A percentile compares a stretch with the other conserved stretches of the same genome.
phyloP scores from a whole-genome alignment of 768 basidiomycete species.

The Pleurotus tuber-regium region DNA sequence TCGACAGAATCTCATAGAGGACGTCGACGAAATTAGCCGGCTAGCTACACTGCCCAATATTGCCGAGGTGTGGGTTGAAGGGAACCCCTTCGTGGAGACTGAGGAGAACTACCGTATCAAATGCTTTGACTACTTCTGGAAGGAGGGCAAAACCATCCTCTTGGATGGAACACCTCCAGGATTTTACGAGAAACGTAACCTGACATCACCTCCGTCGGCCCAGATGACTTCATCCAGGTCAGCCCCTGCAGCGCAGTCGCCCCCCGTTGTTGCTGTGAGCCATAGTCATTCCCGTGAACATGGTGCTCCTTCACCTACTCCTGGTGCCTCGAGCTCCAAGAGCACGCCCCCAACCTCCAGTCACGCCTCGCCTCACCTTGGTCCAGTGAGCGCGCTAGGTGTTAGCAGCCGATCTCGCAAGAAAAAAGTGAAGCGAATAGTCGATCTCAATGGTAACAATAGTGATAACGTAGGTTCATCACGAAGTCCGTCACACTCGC shows the following conservation, averaged over 20 bases:
- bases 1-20: constrained; percentile 74
- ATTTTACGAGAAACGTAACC: constrained; percentile 66
- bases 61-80: constrained; percentile 76
- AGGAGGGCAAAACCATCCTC: constrained; percentile 75
- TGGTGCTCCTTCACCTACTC: constrained; percentile 8
- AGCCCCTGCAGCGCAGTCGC: constrained; percentile 49
- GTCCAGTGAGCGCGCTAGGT: constrained; percentile 31
- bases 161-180: constrained; percentile 74
- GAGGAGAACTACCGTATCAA: constrained; percentile 74
- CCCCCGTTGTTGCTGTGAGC: constrained; percentile 60
- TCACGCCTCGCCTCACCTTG: constrained; percentile 44
- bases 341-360: constrained; percentile 26
- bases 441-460: constrained; percentile 62
- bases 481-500: constrained; percentile 26
- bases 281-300: constrained; percentile 22
- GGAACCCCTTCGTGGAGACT: constrained; percentile 75
- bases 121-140: constrained; percentile 82
- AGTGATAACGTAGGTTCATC: constrained; percentile 30
- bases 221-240: constrained; percentile 52
- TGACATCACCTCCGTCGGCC: constrained; percentile 46
- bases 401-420: constrained; percentile 43
- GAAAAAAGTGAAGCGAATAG: constrained; percentile 73
- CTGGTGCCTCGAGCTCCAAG: constrained; percentile 19
- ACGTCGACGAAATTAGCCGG: constrained; percentile 82
- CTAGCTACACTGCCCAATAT: constrained; percentile 79